Evolutionary conservation across 805 yeast genomes (phyloP).

Genomic region (Blastobotrys chiropterorum): DNA sequence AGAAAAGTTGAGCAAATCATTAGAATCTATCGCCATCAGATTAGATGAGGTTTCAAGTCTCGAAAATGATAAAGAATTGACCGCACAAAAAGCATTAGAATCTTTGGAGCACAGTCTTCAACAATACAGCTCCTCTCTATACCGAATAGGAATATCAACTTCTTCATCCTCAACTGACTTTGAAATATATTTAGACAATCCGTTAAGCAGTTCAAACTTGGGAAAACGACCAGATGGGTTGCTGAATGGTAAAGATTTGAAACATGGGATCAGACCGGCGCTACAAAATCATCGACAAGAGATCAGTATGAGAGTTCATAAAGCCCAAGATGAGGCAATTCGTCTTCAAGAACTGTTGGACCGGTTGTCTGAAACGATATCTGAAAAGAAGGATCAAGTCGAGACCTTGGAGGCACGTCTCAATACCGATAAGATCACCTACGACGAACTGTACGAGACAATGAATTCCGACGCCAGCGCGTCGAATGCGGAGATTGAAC

Average conservation of each 20-base stretch:
- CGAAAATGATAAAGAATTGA: conserved; percentile 44
- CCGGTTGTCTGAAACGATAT: conserved; percentile 46
- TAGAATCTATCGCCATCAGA: conserved; percentile 42
- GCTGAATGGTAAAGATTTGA: conserved; percentile 35
- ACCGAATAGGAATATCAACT: conserved; percentile 38
- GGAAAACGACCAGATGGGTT: conserved; percentile 42
- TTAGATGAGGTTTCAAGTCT: conserved; percentile 42
- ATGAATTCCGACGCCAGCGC: conserved; percentile 47
- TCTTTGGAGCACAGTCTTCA: conserved; percentile 46
- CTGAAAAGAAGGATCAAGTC: conserved; percentile 49
- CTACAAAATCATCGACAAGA: conserved; percentile 42
- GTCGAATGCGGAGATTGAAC: conserved; percentile 60
- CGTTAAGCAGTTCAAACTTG: conserved; percentile 37
- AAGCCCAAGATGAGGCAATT: conserved; percentile 51
- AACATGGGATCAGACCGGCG: conserved; percentile 32
- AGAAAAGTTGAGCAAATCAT: conserved; percentile 47
- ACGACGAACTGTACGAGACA: conserved; percentile 51
- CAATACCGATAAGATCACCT: conserved; percentile 44
- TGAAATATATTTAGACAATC: conserved; percentile 38
- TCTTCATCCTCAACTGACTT: conserved; percentile 24
- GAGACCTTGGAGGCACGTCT: conserved; percentile 55
- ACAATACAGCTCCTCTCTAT: conserved; percentile 51
- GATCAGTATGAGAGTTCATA: conserved; percentile 41
- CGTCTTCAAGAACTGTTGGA: conserved; percentile 55
- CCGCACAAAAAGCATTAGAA: conserved; percentile 44